A percentile compares a stretch with the other conserved stretches of the same genome.
Evolutionary conservation across 1,139 yeast genomes (phyloP).

Genomic region (Suhomyces coccinellae): DNA sequence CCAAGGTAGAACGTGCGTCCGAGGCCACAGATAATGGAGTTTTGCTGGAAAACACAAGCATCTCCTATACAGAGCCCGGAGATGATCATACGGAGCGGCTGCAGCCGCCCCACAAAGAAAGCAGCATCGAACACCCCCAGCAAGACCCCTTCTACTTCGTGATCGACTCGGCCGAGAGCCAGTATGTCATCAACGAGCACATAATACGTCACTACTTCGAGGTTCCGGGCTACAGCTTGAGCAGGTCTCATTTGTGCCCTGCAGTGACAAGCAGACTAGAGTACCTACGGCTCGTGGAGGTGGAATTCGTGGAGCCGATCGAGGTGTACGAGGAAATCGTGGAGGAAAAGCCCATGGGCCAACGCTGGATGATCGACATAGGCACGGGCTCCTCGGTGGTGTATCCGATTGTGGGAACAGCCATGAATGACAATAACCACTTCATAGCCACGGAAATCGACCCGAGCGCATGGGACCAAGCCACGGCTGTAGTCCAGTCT

Average conservation of each 20-base stretch:
- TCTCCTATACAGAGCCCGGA: too few relatives aligned
- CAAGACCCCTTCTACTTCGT: conserved; percentile 6
- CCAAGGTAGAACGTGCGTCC: too few relatives aligned
- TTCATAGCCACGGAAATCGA: conserved; percentile 22
- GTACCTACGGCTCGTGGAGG: conserved; percentile 19
- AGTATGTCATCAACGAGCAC: conserved; percentile 20
- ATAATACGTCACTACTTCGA: conserved; percentile 19
- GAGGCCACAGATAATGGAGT: too few relatives aligned
- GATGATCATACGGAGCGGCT: too few relatives aligned
- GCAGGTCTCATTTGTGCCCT: conserved; percentile 22
- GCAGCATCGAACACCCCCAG: background rate
- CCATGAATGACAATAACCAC: conserved; percentile 7
- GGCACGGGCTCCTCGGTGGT: conserved; percentile 27
- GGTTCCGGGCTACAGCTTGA: conserved; percentile 14
- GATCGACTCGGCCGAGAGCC: conserved; percentile 14
- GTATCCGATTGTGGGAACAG: conserved; percentile 18
- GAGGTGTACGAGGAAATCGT: conserved; percentile 9
- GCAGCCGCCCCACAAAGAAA: background rate
- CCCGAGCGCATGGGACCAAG: background rate
- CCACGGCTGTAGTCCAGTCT: background rate
- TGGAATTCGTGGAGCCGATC: conserved; percentile 13
- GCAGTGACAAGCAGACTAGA: conserved; percentile 22
- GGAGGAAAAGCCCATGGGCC: background rate
- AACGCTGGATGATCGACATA: conserved; percentile 20
- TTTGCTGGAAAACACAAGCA: too few relatives aligned